Conservation (phyloP, 345 rosid genomes). For the Corymbia maculata region DNA sequence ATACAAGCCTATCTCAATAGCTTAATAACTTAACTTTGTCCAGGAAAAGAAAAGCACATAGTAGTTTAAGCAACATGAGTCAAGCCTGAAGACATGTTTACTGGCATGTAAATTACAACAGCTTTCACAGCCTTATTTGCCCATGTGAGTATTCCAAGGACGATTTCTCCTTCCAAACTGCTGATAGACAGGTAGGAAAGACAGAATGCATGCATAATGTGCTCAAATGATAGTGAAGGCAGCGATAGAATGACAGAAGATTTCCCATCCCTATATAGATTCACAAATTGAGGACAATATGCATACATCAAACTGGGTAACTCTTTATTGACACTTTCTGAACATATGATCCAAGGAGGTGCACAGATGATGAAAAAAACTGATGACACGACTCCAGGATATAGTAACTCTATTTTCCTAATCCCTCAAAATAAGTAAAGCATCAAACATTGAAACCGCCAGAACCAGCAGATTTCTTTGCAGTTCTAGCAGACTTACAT, state of each 20-base stretch:
- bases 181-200: neutral
- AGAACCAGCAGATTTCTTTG: neutral
- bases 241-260: neutral
- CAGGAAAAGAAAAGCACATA: neutral
- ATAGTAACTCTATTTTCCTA: neutral
- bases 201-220: neutral
- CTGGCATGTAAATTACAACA: neutral
- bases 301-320: neutral
- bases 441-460: neutral
- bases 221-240: neutral
- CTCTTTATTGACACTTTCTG: neutral
- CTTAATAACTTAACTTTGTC: neutral
- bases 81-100: neutral
- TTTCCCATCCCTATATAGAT: neutral
- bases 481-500: neutral
- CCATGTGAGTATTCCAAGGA: neutral
- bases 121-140: neutral
- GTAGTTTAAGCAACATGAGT: neutral
- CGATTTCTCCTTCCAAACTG: neutral
- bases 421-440: neutral
- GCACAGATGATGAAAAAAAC: neutral
- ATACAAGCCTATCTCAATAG: neutral
- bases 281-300: neutral
- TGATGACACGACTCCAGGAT: neutral
- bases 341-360: neutral